Evolutionary conservation across 768 basidiomycete species (phyloP), one percentile per base, ranked within the genome.

Genomic region (Boletus coccyginus): DNA sequence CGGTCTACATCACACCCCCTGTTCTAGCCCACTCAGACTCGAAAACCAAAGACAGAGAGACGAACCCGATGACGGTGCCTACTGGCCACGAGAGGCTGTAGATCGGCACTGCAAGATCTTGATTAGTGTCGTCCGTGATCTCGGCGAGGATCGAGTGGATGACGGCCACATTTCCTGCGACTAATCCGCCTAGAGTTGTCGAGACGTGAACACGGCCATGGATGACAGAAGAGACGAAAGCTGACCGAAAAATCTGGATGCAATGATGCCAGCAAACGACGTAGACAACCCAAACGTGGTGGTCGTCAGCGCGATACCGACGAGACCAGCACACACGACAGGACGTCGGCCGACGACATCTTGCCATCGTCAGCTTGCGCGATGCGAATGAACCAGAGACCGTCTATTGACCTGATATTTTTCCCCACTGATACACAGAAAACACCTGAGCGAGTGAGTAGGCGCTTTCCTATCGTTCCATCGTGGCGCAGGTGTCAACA

Each of bases 371-470:
- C 8, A 49, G 16, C 11, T 9, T 6, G 19, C 8, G 8, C 9
- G 16, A 24, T 17, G 29, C 2, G 13, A 17, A 42, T 3, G 13
- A 2, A 5, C n/a, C 38, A 7, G 10, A 21, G 8, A 27, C 3
- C 9, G 8, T 53, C 1, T 21, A 76, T 66, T 1, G n/a, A 68
- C 83, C 82, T 33, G 84, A 87, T 31, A 84, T 60, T 31, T 70
- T 73, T 14, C 83, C 86, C 82, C 84, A 87, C 12, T 81, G 78
- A 60, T 84, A 83, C 39, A 86, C 84, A 7, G 80, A 81, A 41
- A 81, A 67, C 12, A 85, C 72, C 62, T 87, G 84, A 0, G 82
- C 75, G 27, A 88, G 59, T 7, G 84, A 83, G 63, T 86, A 87
- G 11, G 76, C 76, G 35, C 83, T 84, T 64, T 87, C 85, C 86